Conservation (phyloP, 768 basidiomycete species). For the Russula dissimulans region DNA sequence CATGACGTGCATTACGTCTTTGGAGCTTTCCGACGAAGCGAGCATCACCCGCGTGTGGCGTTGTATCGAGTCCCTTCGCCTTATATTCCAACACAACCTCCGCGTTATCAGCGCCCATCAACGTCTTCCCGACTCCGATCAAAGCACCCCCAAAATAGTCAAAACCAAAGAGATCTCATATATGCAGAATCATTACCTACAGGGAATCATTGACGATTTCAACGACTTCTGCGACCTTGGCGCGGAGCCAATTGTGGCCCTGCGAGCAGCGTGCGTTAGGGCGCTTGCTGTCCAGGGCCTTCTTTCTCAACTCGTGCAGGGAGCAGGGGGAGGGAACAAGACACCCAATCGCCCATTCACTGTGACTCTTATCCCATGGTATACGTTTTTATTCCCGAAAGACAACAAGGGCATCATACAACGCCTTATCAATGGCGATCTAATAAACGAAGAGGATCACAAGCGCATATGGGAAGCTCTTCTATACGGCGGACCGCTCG, state of each 20-base stretch:
- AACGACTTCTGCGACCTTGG: neutral
- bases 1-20: slow-evolving; percentile 1
- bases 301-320: neutral
- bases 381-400: neutral
- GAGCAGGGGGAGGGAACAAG: too few relatives aligned
- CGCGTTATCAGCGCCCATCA: too few relatives aligned
- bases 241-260: neutral
- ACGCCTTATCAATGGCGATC: neutral
- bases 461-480: neutral
- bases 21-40: neutral
- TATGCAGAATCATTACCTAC: neutral
- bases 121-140: neutral
- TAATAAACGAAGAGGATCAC: neutral
- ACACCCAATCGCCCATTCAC: neutral
- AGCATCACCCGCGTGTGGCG: neutral
- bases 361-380: neutral
- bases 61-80: slow-evolving; percentile 1
- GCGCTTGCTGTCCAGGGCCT: neutral
- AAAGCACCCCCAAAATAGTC: neutral
- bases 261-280: slow-evolving; percentile 4
- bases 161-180: neutral
- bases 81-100: neutral
- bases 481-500: slow-evolving; percentile 1
- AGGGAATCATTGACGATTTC: neutral
- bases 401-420: neutral